Evolutionary conservation across 2,329 filamentous ascomycete species (phyloP).

Genomic region (Paraphoma sp.): DNA sequence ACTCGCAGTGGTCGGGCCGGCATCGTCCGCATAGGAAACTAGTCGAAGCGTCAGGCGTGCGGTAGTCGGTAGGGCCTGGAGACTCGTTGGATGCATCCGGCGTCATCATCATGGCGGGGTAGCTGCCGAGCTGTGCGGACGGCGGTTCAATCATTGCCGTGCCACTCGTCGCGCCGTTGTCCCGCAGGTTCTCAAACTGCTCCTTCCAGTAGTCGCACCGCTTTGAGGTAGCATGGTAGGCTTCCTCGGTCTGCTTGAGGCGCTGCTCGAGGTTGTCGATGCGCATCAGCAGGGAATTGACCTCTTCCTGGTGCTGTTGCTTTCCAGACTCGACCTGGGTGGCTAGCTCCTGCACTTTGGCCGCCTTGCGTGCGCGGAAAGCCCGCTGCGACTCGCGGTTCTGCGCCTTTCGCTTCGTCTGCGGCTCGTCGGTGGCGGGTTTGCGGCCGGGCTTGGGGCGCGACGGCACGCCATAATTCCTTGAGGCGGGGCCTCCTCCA

Average conservation of each 20-base stretch:
- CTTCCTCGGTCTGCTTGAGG: neutral
- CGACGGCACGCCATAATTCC: constrained; percentile 47
- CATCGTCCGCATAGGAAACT: constrained; percentile 30
- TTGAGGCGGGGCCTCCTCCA: constrained; percentile 49
- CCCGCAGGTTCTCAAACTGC: constrained; percentile 9
- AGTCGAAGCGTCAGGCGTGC: constrained; percentile 22
- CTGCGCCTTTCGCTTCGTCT: constrained; percentile 92
- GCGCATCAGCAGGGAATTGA: constrained; percentile 21
- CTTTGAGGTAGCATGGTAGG: neutral
- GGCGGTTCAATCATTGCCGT: neutral
- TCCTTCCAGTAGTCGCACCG: constrained; percentile 17
- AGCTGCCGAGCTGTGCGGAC: neutral
- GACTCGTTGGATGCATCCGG: constrained; percentile 15
- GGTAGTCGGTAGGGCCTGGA: constrained; percentile 17
- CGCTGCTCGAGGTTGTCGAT: constrained; percentile 1
- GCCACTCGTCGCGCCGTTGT: neutral
- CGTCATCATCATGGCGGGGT: constrained; percentile 10
- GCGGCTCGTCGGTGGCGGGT: constrained; percentile 89
- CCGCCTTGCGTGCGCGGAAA: constrained; percentile 86
- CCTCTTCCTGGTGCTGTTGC: constrained; percentile 18
- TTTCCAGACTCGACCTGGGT: constrained; percentile 43
- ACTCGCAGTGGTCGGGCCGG: constrained; percentile 40
- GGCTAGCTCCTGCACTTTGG: constrained; percentile 75
- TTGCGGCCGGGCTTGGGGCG: constrained; percentile 79
- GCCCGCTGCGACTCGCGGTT: constrained; percentile 91